These are phyloP conservation scores for Amanita rimosa DNA, from an alignment of 768 basidiomycete species.

Conservation along the genomic window DNA sequence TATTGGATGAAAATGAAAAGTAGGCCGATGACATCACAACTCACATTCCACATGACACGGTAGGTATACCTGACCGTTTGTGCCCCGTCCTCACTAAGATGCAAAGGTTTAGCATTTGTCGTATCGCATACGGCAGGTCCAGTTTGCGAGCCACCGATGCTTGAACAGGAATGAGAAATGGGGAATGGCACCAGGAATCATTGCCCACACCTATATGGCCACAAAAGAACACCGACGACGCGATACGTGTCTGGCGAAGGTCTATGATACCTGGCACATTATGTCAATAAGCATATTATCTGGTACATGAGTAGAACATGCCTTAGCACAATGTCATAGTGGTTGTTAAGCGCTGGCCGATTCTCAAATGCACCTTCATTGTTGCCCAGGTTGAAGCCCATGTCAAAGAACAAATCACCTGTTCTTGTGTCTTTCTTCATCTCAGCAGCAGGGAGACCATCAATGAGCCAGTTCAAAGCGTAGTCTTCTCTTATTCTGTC, in stretches of 20 bases:
- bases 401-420: conserved; percentile 83
- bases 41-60: conserved; percentile 75
- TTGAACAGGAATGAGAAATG: conserved; percentile 15
- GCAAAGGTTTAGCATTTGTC: conserved; percentile 29
- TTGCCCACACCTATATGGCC: conserved; percentile 31
- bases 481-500: conserved; percentile 88
- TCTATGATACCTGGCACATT: conserved; percentile 57
- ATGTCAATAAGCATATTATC: conserved; percentile 2
- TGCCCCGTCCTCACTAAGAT: conserved; percentile 45
- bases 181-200: not conserved
- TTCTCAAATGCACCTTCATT: conserved; percentile 46
- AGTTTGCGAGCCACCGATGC: conserved; percentile 53
- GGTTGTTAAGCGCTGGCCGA: conserved; percentile 75
- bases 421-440: conserved; percentile 76
- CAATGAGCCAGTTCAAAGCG: conserved; percentile 89
- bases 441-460: conserved; percentile 89
- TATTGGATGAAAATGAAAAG: not conserved
- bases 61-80: conserved; percentile 81
- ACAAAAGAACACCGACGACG: conserved; percentile 91
- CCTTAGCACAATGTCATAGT: conserved; percentile 82
- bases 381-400: conserved; percentile 89
- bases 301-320: conserved; percentile 17
- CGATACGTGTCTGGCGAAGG: conserved; percentile 62
- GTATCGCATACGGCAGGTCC: conserved; percentile 40
- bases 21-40: conserved; percentile 14